phyloP scores from a whole-genome alignment of 805 yeast species.

The Blastobotrys chiropterorum region DNA sequence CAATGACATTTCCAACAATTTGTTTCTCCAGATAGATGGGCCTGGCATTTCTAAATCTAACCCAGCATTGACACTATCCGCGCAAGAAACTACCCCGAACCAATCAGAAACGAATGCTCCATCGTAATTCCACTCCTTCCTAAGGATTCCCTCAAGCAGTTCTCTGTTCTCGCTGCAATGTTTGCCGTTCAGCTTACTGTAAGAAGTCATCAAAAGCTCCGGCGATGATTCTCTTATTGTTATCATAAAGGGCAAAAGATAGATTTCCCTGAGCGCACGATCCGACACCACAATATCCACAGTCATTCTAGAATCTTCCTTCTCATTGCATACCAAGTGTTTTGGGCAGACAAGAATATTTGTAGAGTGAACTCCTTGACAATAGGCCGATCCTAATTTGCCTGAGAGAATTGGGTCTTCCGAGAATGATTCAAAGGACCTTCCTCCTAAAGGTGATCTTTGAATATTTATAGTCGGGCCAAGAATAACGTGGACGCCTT shows the following conservation, averaged over 20 bases:
- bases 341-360: slow-evolving; percentile 52
- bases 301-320: slow-evolving; percentile 47
- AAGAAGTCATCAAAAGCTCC: slow-evolving; percentile 52
- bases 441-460: slow-evolving; percentile 53
- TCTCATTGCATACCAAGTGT: slow-evolving; percentile 58
- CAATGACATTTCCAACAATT: slow-evolving; percentile 38
- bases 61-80: slow-evolving; percentile 46
- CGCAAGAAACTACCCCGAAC: slow-evolving; percentile 48
- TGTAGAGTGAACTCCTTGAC: slow-evolving; percentile 48
- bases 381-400: slow-evolving; percentile 39
- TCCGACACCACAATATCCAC: slow-evolving; percentile 46
- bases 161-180: slow-evolving; percentile 45
- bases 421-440: slow-evolving; percentile 55
- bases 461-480: slow-evolving; percentile 50
- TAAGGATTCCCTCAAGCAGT: slow-evolving; percentile 42
- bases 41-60: slow-evolving; percentile 66
- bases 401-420: slow-evolving; percentile 54
- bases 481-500: slow-evolving; percentile 44
- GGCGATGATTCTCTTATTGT: slow-evolving; percentile 52
- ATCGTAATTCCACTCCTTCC: slow-evolving; percentile 49
- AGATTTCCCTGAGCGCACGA: slow-evolving; percentile 59
- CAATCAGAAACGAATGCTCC: slow-evolving; percentile 57
- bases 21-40: slow-evolving; percentile 41
- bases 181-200: slow-evolving; percentile 55
- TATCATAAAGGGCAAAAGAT: slow-evolving; percentile 56